Evolutionary conservation across 163 green algal species (phyloP), one percentile per base, ranked within the genome.

Genomic region (Chlamydomonas reinhardtii): DNA sequence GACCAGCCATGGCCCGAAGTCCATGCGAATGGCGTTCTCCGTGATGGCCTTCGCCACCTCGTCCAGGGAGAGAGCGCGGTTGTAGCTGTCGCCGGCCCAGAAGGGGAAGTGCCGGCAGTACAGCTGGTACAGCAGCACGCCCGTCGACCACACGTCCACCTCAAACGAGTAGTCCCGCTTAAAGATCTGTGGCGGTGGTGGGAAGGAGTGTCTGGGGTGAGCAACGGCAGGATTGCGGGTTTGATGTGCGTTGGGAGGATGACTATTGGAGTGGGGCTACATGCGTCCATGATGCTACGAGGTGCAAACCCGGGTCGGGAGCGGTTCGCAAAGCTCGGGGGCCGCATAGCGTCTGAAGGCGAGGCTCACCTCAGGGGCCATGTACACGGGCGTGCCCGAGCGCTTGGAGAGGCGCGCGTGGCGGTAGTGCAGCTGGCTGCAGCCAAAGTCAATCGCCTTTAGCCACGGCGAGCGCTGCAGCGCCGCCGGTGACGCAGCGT

Each of bases 71-170:
- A 87, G 72, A 0, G 82, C 82, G 12, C 43, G 43, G 61, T 77
- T 87, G 71, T 87, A 87, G 16, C 72, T 82, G 59, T 87, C 82
- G 27, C 62, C 91, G 37, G 78, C 85, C 92, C 93, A 96, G 79
- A 95, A 97, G 17, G 94, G 94, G 85, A 97, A 96, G 56, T 92
- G 88, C 31, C 88, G 74, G 43, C 91, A 89, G 22, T 94, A 93
- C 43, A 96, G 90, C 92, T 95, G 93, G 79, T 96, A 97, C n/a
- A 96, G 85, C 90, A 96, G 94, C 52, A 97, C 94, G 73, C 94
- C 94, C 68, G 94, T 72, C 76, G 89, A 94, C 94, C 94, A 97
- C 43, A 93, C 82, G 83, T 93, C 89, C 31, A 85, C 89, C 78
- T 90, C 81, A 15, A 52, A 72, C 20, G 76, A 75, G 71, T 93